Percentiles rank a stretch among this genome's conserved stretches.
phyloP scores from a whole-genome alignment of 2,329 filamentous ascomycete species.

The Fusarium sororula region DNA sequence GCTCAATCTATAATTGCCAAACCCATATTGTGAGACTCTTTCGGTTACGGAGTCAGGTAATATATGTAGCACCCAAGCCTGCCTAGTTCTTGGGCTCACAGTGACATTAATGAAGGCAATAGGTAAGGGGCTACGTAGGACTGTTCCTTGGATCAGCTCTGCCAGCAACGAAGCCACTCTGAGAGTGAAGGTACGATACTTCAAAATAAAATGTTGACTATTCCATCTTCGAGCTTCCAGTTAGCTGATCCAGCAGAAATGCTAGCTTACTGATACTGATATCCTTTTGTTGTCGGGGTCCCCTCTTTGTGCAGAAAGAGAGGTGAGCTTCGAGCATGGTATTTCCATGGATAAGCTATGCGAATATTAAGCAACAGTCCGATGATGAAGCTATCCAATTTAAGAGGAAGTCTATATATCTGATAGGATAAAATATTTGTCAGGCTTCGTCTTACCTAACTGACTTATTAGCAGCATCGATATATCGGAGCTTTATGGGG shows the following conservation, averaged over 20 bases:
- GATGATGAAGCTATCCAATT: not conserved
- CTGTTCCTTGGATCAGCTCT: not conserved
- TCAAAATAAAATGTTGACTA: not conserved
- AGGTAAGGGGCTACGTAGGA: not conserved
- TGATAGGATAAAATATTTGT: not conserved
- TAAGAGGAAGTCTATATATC: not conserved
- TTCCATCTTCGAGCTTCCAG: not conserved
- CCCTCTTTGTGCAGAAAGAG: not conserved
- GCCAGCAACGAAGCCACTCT: not conserved
- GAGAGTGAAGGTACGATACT: not conserved
- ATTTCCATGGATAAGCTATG: not conserved
- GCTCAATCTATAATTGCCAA: not conserved
- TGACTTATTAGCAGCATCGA: not conserved
- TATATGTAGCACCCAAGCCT: not conserved
- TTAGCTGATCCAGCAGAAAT: not conserved
- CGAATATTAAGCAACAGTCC: not conserved
- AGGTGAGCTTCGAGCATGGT: not conserved
- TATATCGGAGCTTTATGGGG: not conserved
- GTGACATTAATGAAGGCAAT: not conserved
- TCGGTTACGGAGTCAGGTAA: not conserved
- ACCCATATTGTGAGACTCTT: not conserved
- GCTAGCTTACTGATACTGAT: too few relatives aligned
- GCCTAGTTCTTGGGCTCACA: not conserved
- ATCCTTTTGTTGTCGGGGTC: not conserved
- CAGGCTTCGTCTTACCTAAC: too few relatives aligned